phyloP scores from a whole-genome alignment of 1,284 basidiomycete genomes.

The Ustilago xerochloae region DNA sequence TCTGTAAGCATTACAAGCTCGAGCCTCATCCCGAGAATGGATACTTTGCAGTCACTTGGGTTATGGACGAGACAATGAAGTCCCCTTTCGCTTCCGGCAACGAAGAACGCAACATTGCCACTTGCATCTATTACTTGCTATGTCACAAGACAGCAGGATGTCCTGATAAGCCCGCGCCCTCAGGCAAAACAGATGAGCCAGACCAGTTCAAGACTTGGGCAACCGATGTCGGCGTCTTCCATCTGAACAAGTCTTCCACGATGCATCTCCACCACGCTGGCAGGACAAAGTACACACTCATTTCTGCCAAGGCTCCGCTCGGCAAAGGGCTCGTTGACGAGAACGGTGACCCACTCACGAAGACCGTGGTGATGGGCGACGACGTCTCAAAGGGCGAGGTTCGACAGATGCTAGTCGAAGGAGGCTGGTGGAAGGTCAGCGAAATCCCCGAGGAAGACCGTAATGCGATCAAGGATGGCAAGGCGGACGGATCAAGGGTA shows the following conservation, averaged over 20 bases:
- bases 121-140: slow-evolving; percentile 52
- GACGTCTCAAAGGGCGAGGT: slow-evolving; percentile 41
- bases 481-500: slow-evolving; percentile 13
- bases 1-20: slow-evolving; percentile 40
- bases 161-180: slow-evolving; percentile 7
- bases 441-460: slow-evolving; percentile 43
- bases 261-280: slow-evolving; percentile 56
- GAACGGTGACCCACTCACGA: slow-evolving; percentile 33
- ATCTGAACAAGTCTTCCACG: slow-evolving; percentile 46
- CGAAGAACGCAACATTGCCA: slow-evolving; percentile 34
- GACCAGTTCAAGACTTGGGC: slow-evolving; percentile 40
- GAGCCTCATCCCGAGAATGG: slow-evolving; percentile 52
- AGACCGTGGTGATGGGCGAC: slow-evolving; percentile 47
- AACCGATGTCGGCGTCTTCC: slow-evolving; percentile 46
- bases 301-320: slow-evolving; percentile 44
- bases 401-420: slow-evolving; percentile 50
- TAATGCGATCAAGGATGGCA: slow-evolving; percentile 3
- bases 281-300: slow-evolving; percentile 49
- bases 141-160: slow-evolving; percentile 33
- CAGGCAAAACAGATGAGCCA: slow-evolving; percentile 10
- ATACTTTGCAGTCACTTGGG: slow-evolving; percentile 44
- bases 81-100: slow-evolving; percentile 43
- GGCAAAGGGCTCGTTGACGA: slow-evolving; percentile 34
- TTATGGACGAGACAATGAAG: slow-evolving; percentile 23
- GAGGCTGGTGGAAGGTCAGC: slow-evolving; percentile 56